Conservation (phyloP, 169 alveolate genomes). For the Cryptosporidium felis region DNA sequence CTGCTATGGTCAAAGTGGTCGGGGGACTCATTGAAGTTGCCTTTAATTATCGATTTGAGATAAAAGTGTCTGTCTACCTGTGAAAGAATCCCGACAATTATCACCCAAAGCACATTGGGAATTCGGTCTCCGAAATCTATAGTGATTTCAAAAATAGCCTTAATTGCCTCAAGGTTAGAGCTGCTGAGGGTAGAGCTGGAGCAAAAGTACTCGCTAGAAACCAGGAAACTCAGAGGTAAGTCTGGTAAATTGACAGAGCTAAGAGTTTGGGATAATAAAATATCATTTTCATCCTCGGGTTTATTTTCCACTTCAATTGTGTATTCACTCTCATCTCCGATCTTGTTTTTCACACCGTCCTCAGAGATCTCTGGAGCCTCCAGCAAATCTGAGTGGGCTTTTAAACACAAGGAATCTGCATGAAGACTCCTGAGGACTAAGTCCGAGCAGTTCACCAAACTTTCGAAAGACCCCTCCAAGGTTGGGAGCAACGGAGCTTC, state of each 20-base stretch:
- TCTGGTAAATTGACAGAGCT: neutral
- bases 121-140: neutral
- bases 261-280: neutral
- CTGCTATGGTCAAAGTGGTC: slow-evolving; percentile 7
- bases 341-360: too few species aligned
- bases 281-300: neutral
- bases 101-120: slow-evolving; percentile 20
- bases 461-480: neutral
- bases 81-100: slow-evolving; percentile 16
- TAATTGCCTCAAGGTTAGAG: slow-evolving; percentile 25
- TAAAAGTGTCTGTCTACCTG: slow-evolving; percentile 42
- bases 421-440: neutral
- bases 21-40: neutral
- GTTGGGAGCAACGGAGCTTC: neutral
- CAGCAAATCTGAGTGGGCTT: too few species aligned
- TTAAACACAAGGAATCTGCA: too few species aligned
- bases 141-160: slow-evolving; percentile 14
- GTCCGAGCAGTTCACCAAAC: neutral
- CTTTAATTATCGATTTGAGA: slow-evolving; percentile 10
- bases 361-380: too few species aligned
- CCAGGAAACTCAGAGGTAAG: neutral
- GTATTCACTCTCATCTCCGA: too few species aligned
- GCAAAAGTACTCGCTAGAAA: neutral
- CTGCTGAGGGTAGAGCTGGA: neutral
- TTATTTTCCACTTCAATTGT: neutral